Conservation (phyloP, 1,284 basidiomycete species). For the Ustilago xerochloae region DNA sequence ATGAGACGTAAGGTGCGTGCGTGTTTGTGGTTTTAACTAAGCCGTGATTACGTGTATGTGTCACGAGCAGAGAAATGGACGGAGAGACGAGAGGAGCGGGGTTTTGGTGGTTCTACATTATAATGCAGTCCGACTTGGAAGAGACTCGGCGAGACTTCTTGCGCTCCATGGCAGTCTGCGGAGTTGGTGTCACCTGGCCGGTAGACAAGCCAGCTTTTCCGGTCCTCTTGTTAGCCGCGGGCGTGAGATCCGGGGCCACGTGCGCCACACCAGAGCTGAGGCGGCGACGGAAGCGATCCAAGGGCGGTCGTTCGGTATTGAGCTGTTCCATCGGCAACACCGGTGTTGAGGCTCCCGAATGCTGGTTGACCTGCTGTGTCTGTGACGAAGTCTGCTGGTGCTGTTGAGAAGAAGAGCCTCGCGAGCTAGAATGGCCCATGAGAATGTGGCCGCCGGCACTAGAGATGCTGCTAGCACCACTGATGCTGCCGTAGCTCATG, state of each 20-base stretch:
- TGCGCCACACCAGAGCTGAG: conserved; percentile 28
- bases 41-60: too few relatives aligned
- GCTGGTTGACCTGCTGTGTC: not conserved
- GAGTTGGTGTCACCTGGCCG: conserved; percentile 34
- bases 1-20: too few relatives aligned
- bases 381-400: conserved; percentile 17
- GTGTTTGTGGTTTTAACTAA: too few relatives aligned
- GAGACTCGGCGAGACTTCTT: conserved; percentile 41
- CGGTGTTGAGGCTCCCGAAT: conserved; percentile 14
- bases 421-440: conserved; percentile 28
- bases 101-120: conserved; percentile 33
- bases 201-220: conserved; percentile 12
- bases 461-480: conserved; percentile 47
- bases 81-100: not conserved
- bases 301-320: conserved; percentile 1
- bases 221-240: conserved; percentile 5
- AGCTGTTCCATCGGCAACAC: conserved; percentile 13
- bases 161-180: conserved; percentile 23
- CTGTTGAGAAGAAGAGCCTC: conserved; percentile 36
- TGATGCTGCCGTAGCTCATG: conserved; percentile 53
- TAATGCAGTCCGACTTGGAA: conserved; percentile 43
- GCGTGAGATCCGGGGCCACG: conserved; percentile 3
- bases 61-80: not conserved
- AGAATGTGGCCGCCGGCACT: conserved; percentile 27
- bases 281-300: conserved; percentile 33